Conservation (phyloP, 2,329 filamentous ascomycete species). For the Hypoxylon sp. region DNA sequence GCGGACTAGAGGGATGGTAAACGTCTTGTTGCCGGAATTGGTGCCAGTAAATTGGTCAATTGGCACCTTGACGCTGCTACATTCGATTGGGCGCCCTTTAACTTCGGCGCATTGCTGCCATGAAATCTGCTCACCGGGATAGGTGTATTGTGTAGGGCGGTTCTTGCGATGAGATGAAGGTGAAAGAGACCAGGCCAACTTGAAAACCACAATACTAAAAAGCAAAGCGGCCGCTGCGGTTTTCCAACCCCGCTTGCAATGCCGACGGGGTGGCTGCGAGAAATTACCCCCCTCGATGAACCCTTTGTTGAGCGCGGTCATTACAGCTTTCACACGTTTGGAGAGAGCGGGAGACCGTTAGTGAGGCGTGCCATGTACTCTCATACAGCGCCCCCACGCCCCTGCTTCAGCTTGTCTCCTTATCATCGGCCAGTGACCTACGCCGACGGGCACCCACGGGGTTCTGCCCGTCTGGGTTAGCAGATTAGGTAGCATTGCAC, state of each 20-base stretch:
- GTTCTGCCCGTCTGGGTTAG: too few species aligned
- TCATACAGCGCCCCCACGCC: too few species aligned
- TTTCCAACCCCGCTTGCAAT: slow-evolving; percentile 1
- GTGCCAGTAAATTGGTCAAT: slow-evolving; percentile 55
- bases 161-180: neutral
- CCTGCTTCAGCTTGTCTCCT: too few species aligned
- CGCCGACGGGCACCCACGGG: too few species aligned
- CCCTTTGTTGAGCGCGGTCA: too few species aligned
- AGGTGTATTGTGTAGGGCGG: slow-evolving; percentile 19
- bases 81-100: slow-evolving; percentile 51
- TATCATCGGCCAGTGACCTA: too few species aligned
- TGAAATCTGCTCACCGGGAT: slow-evolving; percentile 49
- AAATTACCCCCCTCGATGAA: neutral
- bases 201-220: slow-evolving; percentile 6
- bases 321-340: too few species aligned
- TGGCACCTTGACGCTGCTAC: slow-evolving; percentile 54
- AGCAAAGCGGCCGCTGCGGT: neutral
- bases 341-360: too few species aligned
- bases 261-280: neutral
- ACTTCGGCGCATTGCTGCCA: slow-evolving; percentile 53
- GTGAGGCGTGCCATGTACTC: too few species aligned
- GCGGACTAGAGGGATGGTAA: slow-evolving; percentile 56
- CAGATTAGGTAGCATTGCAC: too few species aligned
- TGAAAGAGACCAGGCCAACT: neutral
- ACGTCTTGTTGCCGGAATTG: slow-evolving; percentile 49